These are phyloP conservation scores for Raffaelea arxii DNA, from an alignment of 2,329 filamentous ascomycete genomes.

Conservation along the genomic window DNA sequence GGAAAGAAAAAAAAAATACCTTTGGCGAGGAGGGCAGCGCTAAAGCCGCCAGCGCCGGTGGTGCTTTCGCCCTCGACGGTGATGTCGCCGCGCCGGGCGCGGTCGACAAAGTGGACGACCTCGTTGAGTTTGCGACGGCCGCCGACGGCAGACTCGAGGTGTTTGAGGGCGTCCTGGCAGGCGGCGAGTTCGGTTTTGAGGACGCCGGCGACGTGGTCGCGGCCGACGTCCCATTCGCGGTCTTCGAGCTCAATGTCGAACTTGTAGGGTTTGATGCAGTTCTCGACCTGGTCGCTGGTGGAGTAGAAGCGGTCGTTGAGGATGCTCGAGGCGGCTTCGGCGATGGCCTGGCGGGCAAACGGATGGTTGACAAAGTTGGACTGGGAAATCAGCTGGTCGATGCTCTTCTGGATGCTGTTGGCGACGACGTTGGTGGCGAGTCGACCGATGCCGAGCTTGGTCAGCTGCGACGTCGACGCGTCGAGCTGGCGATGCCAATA, in stretches of 20 bases:
- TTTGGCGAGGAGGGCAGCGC: constrained; percentile 70
- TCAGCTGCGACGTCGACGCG: constrained; percentile 79
- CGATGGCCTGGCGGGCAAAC: constrained; percentile 86
- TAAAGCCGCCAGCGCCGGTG: constrained; percentile 89
- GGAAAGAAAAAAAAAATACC: constrained; percentile 42
- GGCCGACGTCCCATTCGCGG: constrained; percentile 74
- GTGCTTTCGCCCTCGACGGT: constrained; percentile 73
- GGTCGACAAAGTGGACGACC: constrained; percentile 85
- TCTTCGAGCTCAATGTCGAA: constrained; percentile 94
- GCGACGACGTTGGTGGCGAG: constrained; percentile 88
- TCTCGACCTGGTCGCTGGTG: constrained; percentile 95
- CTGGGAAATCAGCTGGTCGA: constrained; percentile 66
- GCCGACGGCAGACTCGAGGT: constrained; percentile 67
- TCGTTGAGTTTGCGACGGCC: constrained; percentile 79
- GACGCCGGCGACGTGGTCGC: constrained; percentile 70
- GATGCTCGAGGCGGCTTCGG: constrained; percentile 80
- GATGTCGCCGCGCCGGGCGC: constrained; percentile 76
- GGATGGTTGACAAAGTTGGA: constrained; percentile 87
- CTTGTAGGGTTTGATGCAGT: constrained; percentile 98
- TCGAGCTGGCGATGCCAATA: constrained; percentile 96
- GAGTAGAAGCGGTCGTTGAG: constrained; percentile 92
- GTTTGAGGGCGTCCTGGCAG: constrained; percentile 68
- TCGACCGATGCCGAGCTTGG: constrained; percentile 87
- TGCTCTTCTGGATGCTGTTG: constrained; percentile 72
- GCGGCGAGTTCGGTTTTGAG: constrained; percentile 82